These are phyloP conservation scores for Yamadazyma sp. DNA, from an alignment of 1,139 yeast species.

Conservation along the genomic window DNA sequence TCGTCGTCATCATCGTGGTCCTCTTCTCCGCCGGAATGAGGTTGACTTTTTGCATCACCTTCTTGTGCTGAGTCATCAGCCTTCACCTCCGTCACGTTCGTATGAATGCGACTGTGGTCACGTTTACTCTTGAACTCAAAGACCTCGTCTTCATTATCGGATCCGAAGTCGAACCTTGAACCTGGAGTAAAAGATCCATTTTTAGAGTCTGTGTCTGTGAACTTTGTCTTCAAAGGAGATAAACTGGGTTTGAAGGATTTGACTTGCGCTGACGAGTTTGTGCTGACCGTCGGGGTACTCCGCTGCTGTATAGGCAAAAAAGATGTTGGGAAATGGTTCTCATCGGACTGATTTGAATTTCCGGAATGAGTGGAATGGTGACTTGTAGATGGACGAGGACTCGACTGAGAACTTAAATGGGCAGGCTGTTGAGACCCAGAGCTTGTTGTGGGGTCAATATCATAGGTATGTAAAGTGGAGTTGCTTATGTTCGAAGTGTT, in stretches of 20 bases:
- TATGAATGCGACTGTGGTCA: neutral
- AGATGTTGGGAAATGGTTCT: conserved; percentile 14
- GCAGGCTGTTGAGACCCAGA: neutral
- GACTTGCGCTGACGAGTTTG: conserved; percentile 23
- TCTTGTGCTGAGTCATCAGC: conserved; percentile 1
- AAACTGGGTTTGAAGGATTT: conserved; percentile 38
- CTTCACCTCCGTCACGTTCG: neutral
- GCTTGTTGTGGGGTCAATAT: neutral
- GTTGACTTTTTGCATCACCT: too few relatives aligned
- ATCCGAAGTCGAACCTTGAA: conserved; percentile 17
- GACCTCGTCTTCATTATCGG: conserved; percentile 9
- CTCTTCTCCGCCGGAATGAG: conserved; percentile 18
- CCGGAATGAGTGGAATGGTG: conserved; percentile 1
- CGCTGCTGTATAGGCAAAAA: conserved; percentile 27
- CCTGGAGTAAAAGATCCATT: conserved; percentile 15
- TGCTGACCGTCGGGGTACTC: conserved; percentile 29
- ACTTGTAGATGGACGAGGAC: conserved; percentile 5
- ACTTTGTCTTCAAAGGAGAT: conserved; percentile 37
- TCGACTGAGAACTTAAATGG: conserved; percentile 3
- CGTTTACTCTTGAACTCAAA: neutral
- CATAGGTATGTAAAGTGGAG: conserved; percentile 4
- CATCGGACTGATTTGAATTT: conserved; percentile 6
- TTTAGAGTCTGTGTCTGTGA: conserved; percentile 18
- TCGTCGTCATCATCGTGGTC: conserved; percentile 36
- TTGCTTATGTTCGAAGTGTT: conserved; percentile 9